phyloP scores from a whole-genome alignment of 176 grass and related monocot species.

The Triticum monococcum region DNA sequence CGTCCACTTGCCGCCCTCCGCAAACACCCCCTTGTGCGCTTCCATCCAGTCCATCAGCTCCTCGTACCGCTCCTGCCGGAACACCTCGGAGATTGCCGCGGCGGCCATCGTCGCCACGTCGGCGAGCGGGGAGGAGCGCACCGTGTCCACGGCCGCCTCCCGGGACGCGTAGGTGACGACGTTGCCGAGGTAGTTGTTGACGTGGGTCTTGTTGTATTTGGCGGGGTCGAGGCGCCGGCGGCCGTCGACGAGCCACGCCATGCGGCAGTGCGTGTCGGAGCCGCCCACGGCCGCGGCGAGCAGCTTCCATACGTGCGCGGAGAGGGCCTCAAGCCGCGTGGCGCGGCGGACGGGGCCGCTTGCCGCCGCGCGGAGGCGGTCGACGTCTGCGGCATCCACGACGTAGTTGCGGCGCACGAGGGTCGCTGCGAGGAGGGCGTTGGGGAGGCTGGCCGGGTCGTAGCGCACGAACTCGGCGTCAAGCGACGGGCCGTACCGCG shows the following conservation, averaged over 20 bases:
- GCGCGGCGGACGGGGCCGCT: slow-evolving; percentile 21
- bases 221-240: slow-evolving; percentile 32
- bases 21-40: slow-evolving; percentile 35
- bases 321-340: slow-evolving; percentile 62
- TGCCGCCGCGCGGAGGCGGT: slow-evolving; percentile 37
- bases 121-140: slow-evolving; percentile 19
- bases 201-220: slow-evolving; percentile 4
- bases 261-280: slow-evolving; percentile 50
- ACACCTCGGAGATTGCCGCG: slow-evolving; percentile 42
- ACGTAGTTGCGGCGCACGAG: slow-evolving; percentile 60
- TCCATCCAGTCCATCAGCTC: slow-evolving; percentile 92
- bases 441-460: slow-evolving; percentile 26
- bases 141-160: slow-evolving; percentile 26
- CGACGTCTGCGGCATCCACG: slow-evolving; percentile 44
- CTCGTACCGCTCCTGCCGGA: slow-evolving; percentile 52
- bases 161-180: slow-evolving; percentile 53
- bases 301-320: slow-evolving; percentile 67
- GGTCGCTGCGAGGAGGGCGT: slow-evolving; percentile 28
- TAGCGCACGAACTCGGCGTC: slow-evolving; percentile 57
- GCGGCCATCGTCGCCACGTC: slow-evolving; percentile 37
- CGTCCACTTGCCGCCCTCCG: slow-evolving; percentile 54
- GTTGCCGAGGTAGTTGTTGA: slow-evolving; percentile 58
- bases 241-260: slow-evolving; percentile 74
- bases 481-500: slow-evolving; percentile 22
- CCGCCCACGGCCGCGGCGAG: slow-evolving; percentile 36